Evolutionary conservation across 768 basidiomycete species (phyloP).

Genomic region (Termitomyces heimii): DNA sequence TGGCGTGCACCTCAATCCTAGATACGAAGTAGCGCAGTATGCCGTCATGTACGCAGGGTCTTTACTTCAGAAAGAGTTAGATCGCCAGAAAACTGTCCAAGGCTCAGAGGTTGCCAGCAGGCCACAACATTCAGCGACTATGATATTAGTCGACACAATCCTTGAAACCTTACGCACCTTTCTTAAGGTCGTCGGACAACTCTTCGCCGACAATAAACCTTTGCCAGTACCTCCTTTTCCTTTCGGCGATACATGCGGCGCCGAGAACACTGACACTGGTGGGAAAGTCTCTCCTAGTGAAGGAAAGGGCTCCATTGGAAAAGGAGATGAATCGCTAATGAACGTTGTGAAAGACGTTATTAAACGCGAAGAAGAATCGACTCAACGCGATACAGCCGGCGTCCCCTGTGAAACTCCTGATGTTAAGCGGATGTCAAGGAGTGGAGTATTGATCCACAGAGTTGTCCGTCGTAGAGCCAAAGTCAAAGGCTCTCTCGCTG

Average conservation of each 20-base stretch:
- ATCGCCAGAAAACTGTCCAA: not conserved
- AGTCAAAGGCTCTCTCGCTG: slow-evolving; percentile 5
- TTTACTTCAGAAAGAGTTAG: slow-evolving; percentile 8
- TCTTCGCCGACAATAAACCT: slow-evolving; percentile 16
- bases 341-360: slow-evolving; percentile 12
- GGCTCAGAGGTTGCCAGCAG: not conserved
- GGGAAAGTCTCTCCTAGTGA: not conserved
- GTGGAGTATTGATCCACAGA: slow-evolving; percentile 11
- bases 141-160: slow-evolving; percentile 22
- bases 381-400: not conserved
- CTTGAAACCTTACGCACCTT: slow-evolving; percentile 25
- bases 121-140: not conserved
- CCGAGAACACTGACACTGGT: not conserved
- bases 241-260: not conserved
- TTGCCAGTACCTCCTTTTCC: slow-evolving; percentile 17
- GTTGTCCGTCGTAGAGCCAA: slow-evolving; percentile 12
- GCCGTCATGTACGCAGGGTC: slow-evolving; percentile 8
- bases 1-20: slow-evolving; percentile 6
- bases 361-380: not conserved
- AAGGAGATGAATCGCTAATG: slow-evolving; percentile 3
- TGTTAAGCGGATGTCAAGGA: slow-evolving; percentile 3
- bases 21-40: slow-evolving; percentile 12
- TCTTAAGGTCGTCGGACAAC: slow-evolving; percentile 21
- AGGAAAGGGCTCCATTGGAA: not conserved
- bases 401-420: not conserved